These are phyloP conservation scores for Rutidosis leptorrhynchoides DNA, from an alignment of 129 eudicot species.

Conservation along the genomic window DNA sequence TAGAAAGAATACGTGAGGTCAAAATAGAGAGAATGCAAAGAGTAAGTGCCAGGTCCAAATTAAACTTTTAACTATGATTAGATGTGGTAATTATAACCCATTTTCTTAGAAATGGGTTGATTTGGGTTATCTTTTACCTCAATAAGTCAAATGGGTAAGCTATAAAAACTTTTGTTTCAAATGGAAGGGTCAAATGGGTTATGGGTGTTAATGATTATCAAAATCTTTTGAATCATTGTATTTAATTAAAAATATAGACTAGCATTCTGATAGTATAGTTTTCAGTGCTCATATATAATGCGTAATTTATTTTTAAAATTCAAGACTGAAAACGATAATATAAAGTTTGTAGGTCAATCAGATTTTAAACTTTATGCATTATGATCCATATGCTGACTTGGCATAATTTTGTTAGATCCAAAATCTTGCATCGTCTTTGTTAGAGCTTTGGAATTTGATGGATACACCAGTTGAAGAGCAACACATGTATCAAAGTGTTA, in stretches of 20 bases:
- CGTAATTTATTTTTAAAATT: not conserved
- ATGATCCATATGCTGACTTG: slow-evolving; percentile 10
- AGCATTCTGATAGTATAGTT: not conserved
- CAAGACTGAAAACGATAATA: not conserved
- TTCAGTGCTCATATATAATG: not conserved
- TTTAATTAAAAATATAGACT: not conserved
- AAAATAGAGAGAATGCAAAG: slow-evolving; percentile 76
- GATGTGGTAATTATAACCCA: not conserved
- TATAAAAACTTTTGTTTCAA: not conserved
- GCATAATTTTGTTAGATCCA: slow-evolving; percentile 54
- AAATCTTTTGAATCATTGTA: not conserved
- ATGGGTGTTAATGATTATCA: not conserved
- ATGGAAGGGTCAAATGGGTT: not conserved
- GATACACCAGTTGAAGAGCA: slow-evolving; percentile 95
- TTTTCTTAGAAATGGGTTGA: not conserved
- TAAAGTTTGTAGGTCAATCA: not conserved
- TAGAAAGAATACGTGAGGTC: slow-evolving; percentile 56
- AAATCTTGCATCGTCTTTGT: slow-evolving; percentile 71
- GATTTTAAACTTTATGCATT: not conserved
- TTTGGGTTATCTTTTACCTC: not conserved
- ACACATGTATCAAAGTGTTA: slow-evolving; percentile 74
- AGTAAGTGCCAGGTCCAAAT: slow-evolving; percentile 36
- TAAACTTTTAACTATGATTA: not conserved
- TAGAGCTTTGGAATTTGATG: slow-evolving; percentile 97
- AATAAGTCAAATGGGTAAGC: not conserved